These are phyloP conservation scores for Euphorbia peplus DNA, from an alignment of 345 rosid genomes.

Conservation along the genomic window DNA sequence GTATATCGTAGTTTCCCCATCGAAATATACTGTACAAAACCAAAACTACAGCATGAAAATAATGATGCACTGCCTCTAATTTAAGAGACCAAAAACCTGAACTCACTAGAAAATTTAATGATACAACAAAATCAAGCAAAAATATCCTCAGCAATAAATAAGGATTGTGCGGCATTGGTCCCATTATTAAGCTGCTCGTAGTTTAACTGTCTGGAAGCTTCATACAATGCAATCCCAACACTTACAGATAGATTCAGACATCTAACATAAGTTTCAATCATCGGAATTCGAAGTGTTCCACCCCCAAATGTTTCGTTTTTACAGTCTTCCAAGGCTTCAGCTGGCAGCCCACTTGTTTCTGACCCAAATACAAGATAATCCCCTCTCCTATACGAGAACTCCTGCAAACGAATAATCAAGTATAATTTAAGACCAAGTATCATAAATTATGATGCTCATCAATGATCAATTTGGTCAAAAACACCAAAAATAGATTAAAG, in stretches of 20 bases:
- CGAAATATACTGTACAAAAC: too few relatives aligned
- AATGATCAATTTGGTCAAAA: background rate
- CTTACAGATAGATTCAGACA: constrained; percentile 92
- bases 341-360: constrained; percentile 81
- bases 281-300: constrained; percentile 78
- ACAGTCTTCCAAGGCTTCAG: constrained; percentile 77
- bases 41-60: background rate
- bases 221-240: constrained; percentile 84
- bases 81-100: background rate
- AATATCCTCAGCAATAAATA: constrained; percentile 51
- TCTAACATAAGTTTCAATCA: constrained; percentile 90
- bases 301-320: constrained; percentile 54
- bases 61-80: background rate
- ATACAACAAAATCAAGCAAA: constrained; percentile 42
- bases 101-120: background rate
- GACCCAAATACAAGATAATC: constrained; percentile 89
- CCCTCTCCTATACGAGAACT: constrained; percentile 65
- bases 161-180: constrained; percentile 29
- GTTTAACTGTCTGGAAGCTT: constrained; percentile 82
- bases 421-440: background rate
- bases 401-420: constrained; percentile 40
- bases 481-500: constrained; percentile 1
- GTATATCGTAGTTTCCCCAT: too few relatives aligned
- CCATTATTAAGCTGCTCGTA: constrained; percentile 58
- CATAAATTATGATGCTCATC: background rate